Percentiles rank a stretch among this genome's conserved stretches.
phyloP scores from a whole-genome alignment of 225 moss, liverwort and hornwort species.

The Thuidium tamariscinum region DNA sequence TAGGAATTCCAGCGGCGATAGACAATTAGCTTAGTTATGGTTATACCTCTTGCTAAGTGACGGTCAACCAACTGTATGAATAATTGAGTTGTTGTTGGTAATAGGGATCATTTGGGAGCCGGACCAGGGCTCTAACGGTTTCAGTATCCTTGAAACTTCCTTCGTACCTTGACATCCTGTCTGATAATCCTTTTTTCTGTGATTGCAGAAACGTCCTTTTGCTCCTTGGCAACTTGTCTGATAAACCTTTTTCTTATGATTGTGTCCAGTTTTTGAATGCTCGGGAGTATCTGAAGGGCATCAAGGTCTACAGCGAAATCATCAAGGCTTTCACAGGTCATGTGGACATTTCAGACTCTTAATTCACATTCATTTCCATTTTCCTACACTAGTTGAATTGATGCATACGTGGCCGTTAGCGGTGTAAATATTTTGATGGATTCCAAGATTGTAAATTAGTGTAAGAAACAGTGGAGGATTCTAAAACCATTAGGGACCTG shows the following conservation, averaged over 20 bases:
- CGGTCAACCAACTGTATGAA: too few relatives aligned
- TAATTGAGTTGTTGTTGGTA: background rate
- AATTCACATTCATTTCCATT: background rate
- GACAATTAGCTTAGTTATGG: background rate
- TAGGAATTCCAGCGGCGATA: background rate
- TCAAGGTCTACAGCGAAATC: conserved; percentile 48
- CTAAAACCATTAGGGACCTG: background rate
- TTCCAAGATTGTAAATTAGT: background rate
- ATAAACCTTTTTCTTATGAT: background rate
- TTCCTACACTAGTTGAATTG: background rate
- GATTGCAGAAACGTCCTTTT: background rate
- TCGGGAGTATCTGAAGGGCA: conserved; percentile 63
- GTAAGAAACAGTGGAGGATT: background rate
- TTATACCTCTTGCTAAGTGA: background rate
- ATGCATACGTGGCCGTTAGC: background rate
- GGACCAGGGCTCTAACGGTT: background rate
- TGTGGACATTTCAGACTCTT: background rate
- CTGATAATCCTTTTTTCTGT: background rate
- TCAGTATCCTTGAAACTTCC: background rate
- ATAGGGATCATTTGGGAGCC: background rate
- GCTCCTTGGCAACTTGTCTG: background rate
- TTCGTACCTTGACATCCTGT: background rate
- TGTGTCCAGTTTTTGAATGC: conserved; percentile 50
- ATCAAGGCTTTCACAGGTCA: conserved; percentile 36
- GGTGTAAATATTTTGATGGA: background rate